A percentile compares a stretch with the other conserved stretches of the same genome.
Conservation (phyloP, 768 basidiomycete genomes). For the Tulasnella sp. region DNA sequence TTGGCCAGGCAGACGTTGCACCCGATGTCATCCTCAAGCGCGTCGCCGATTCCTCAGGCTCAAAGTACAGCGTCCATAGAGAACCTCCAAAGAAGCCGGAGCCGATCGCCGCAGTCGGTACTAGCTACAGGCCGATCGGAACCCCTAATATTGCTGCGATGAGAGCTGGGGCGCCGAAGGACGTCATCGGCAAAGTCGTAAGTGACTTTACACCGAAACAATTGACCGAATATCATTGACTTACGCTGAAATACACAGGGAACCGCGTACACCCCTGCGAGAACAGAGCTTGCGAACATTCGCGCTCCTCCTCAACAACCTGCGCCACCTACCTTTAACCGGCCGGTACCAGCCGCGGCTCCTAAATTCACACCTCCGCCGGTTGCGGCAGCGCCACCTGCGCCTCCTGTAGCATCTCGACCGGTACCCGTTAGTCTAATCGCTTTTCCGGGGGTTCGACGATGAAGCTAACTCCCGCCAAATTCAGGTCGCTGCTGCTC, state of each 20-base stretch:
- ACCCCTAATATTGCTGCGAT: constrained; percentile 56
- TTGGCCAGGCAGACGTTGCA: constrained; percentile 66
- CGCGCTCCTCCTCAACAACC: constrained; percentile 41
- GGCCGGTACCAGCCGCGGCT: constrained; percentile 47
- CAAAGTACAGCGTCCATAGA: constrained; percentile 81
- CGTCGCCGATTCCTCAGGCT: constrained; percentile 85
- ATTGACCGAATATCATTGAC: neutral
- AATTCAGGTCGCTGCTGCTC: constrained; percentile 35
- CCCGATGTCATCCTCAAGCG: constrained; percentile 78
- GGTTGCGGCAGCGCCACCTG: constrained; percentile 39
- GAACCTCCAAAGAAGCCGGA: constrained; percentile 69
- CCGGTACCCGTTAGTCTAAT: constrained; percentile 30
- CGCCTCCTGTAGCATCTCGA: constrained; percentile 26
- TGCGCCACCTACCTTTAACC: constrained; percentile 42
- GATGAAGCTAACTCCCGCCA: neutral
- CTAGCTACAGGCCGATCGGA: constrained; percentile 71
- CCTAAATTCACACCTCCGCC: constrained; percentile 36
- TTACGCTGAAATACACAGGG: constrained; percentile 32
- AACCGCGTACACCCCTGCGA: constrained; percentile 34
- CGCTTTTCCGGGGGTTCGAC: neutral
- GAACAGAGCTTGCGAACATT: constrained; percentile 38
- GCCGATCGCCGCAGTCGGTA: constrained; percentile 78
- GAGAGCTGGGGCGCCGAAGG: constrained; percentile 33
- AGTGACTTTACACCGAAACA: neutral
- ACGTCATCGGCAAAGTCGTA: constrained; percentile 32